These are phyloP conservation scores for Amanita rimosa DNA, from an alignment of 768 basidiomycete species.

Conservation along the genomic window DNA sequence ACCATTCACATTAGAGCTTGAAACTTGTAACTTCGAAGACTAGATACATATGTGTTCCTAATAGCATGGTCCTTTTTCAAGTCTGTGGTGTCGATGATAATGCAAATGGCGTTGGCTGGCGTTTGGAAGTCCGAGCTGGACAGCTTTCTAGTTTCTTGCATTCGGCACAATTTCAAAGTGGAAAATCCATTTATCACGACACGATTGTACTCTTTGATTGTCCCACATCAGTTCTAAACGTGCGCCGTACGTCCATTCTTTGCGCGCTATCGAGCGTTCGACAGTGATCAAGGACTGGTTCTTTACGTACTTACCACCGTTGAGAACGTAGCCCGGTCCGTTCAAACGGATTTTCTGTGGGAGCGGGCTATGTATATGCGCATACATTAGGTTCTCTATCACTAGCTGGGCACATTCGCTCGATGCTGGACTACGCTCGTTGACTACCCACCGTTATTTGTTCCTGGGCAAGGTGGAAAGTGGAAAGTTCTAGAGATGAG, in stretches of 20 bases:
- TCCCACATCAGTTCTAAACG: neutral
- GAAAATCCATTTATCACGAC: constrained; percentile 5
- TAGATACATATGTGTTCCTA: no score
- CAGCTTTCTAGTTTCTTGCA: neutral
- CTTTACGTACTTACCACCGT: neutral
- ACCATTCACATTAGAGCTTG: no score
- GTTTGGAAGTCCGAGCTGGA: no score
- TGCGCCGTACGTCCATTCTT: constrained; percentile 4
- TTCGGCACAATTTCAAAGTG: neutral
- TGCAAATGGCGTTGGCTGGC: no score
- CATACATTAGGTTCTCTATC: neutral
- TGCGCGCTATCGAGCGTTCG: neutral
- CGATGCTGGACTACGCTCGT: neutral
- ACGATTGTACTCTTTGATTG: neutral
- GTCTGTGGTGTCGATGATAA: neutral
- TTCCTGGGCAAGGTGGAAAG: constrained; percentile 1
- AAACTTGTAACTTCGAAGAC: no score
- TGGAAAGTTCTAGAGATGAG: constrained; percentile 1
- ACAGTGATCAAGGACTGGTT: neutral
- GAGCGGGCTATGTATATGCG: constrained; percentile 6
- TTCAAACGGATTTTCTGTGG: neutral
- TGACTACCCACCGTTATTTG: constrained; percentile 2
- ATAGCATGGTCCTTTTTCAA: no score
- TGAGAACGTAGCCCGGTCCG: constrained; percentile 1
- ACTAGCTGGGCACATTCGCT: neutral